A percentile compares a stretch with the other conserved stretches of the same genome.
Evolutionary conservation across 306 rosid species (phyloP).

Genomic region (Malus domestica): DNA sequence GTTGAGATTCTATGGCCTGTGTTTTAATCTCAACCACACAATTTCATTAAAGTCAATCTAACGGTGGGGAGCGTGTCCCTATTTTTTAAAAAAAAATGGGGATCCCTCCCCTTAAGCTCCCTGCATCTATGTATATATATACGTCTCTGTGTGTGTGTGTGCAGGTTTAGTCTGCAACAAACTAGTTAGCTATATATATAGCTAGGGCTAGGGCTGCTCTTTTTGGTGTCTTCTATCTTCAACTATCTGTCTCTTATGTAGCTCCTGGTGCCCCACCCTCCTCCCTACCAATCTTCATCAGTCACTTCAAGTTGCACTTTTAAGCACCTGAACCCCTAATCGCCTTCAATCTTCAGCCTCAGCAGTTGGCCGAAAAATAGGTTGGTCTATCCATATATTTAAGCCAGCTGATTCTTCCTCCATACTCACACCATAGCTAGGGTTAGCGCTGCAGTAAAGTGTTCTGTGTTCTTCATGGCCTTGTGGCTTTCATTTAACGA

Average conservation of each 20-base stretch:
- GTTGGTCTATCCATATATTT: neutral
- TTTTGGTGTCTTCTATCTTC: conserved; percentile 18
- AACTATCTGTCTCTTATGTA: conserved; percentile 28
- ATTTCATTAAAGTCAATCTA: too few species aligned
- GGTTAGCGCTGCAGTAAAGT: neutral
- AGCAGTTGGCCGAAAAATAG: conserved; percentile 35
- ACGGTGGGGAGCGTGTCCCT: too few species aligned
- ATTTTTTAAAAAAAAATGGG: too few species aligned
- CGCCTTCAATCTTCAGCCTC: conserved; percentile 19
- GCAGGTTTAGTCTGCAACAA: neutral
- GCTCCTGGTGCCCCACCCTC: conserved; percentile 15
- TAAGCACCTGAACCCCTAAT: conserved; percentile 39
- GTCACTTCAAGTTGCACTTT: conserved; percentile 32
- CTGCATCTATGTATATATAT: too few species aligned
- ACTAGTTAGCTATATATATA: neutral
- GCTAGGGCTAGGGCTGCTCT: conserved; percentile 17
- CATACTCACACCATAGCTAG: neutral
- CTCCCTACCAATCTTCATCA: neutral
- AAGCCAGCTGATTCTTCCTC: neutral
- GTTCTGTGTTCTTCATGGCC: neutral
- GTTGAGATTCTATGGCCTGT: too few species aligned
- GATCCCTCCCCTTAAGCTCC: too few species aligned
- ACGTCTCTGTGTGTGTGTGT: too few species aligned
- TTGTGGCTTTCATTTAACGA: too few species aligned
- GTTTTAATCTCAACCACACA: too few species aligned